Conservation (phyloP, 371 early-diverging fungal species). For the Coemansia sp. region DNA sequence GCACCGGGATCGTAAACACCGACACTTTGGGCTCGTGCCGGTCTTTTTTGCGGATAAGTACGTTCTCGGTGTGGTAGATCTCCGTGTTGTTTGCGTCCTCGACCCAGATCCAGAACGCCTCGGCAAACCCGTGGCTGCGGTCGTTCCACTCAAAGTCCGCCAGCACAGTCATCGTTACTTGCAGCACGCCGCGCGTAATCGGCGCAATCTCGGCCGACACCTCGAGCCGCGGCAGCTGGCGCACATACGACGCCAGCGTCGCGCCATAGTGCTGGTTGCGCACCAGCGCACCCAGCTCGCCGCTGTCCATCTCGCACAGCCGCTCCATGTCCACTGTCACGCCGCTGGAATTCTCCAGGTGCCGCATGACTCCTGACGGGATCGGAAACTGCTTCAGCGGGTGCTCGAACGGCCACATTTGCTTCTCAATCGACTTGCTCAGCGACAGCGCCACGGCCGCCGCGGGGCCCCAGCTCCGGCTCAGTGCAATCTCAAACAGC, state of each 20-base stretch:
- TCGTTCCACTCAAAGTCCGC: constrained; percentile 94
- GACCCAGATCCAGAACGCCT: constrained; percentile 95
- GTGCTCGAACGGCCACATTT: constrained; percentile 95
- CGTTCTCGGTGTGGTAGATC: constrained; percentile 66
- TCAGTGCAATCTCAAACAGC: constrained; percentile 90
- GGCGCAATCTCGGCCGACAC: constrained; percentile 83
- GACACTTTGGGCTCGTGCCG: constrained; percentile 52
- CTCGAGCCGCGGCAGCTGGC: constrained; percentile 81
- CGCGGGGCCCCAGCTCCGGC: constrained; percentile 87
- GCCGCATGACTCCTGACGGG: constrained; percentile 71
- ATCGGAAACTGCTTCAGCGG: constrained; percentile 83
- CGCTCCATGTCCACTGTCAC: constrained; percentile 59
- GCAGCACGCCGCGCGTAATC: constrained; percentile 87
- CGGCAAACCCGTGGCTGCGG: constrained; percentile 78
- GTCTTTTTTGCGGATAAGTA: constrained; percentile 54
- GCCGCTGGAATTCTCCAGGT: constrained; percentile 66
- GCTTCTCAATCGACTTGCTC: constrained; percentile 85
- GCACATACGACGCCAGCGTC: constrained; percentile 68
- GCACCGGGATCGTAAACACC: constrained; percentile 82
- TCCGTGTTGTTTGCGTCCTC: constrained; percentile 74
- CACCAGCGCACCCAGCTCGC: constrained; percentile 85
- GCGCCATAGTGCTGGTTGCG: constrained; percentile 77
- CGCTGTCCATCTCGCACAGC: constrained; percentile 81
- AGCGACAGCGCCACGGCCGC: constrained; percentile 77
- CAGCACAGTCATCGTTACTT: constrained; percentile 72